Evolutionary conservation across 371 early-diverging fungal genomes (phyloP), one percentile per base, ranked within the genome.

Genomic region (Umbelopsis sp.): DNA sequence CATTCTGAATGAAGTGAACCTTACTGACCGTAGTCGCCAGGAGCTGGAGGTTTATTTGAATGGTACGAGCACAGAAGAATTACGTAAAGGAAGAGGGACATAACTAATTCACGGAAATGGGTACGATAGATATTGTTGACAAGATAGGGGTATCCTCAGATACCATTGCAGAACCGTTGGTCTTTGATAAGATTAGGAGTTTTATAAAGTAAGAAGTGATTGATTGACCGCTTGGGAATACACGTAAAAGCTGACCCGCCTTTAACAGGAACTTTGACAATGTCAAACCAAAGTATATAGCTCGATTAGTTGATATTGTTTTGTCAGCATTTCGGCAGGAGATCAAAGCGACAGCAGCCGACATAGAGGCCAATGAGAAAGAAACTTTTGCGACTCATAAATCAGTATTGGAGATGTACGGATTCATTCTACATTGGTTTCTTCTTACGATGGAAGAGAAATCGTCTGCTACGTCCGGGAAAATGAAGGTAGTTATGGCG

Each of bases 371-470:
- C 35, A 81, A 90, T 44, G 87, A 89, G 32, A 89, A 88, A 50
- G 90, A 91, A 38, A 82, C 88, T 14, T 91, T 89, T 74, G 82
- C 86, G 24, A 76, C 74, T 22, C 91, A 92, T 72, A 82, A 86
- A 3, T 69, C 76, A 1, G 75, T 86, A 25, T 76, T 95, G 10
- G 94, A 95, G 72, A 81, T 90, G 69, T 95, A 93, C 66, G 91
- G 89, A 12, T 96, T 92, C 67, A 65, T 93, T 62, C 74, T 91
- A 41, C 87, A 89, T 66, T 93, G 93, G 93, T 75, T 89, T 14
- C 74, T 94, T 37, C 73, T 82, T 41, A 72, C 81, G 12, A 89
- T 87, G 11, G 94, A 93, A 72, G 83, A 86, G 16, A 81, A 81
- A 35, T 76, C 81, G 1, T 67, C 82, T 7, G 76, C 81, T 14